A percentile compares a stretch with the other conserved stretches of the same genome.
phyloP scores from a whole-genome alignment of 2,329 filamentous ascomycete genomes.

The Myriosclerotinia scirpicola region DNA sequence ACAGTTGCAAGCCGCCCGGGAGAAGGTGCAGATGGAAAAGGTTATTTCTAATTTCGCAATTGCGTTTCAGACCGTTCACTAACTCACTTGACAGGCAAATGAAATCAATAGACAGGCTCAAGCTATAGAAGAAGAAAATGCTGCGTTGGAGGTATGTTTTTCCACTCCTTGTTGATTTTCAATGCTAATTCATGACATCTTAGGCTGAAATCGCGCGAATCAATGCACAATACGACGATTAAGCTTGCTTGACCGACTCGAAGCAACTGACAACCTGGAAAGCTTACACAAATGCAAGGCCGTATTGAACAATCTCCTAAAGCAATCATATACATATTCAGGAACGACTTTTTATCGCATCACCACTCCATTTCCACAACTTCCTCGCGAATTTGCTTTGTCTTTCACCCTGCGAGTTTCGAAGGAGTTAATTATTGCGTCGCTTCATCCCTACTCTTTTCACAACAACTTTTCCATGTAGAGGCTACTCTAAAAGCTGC shows the following conservation, averaged over 20 bases:
- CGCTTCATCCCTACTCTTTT: background rate
- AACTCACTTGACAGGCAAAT: constrained; percentile 13
- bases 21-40: constrained; percentile 1
- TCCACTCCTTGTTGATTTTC: background rate
- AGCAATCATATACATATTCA: background rate
- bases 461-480: background rate
- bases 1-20: constrained; percentile 5
- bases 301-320: background rate
- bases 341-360: background rate
- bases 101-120: constrained; percentile 18
- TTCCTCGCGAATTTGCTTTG: background rate
- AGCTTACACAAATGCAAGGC: background rate
- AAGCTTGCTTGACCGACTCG: background rate
- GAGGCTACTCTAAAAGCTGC: background rate
- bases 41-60: background rate
- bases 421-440: background rate
- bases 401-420: background rate
- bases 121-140: constrained; percentile 25
- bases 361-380: background rate
- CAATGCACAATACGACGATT: background rate
- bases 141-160: constrained; percentile 24
- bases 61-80: background rate
- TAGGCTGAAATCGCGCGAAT: constrained; percentile 11
- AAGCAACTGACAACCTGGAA: background rate
- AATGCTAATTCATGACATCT: background rate